Base-by-base conservation (phyloP, 345 rosid species). In the Mangifera indica region DNA sequence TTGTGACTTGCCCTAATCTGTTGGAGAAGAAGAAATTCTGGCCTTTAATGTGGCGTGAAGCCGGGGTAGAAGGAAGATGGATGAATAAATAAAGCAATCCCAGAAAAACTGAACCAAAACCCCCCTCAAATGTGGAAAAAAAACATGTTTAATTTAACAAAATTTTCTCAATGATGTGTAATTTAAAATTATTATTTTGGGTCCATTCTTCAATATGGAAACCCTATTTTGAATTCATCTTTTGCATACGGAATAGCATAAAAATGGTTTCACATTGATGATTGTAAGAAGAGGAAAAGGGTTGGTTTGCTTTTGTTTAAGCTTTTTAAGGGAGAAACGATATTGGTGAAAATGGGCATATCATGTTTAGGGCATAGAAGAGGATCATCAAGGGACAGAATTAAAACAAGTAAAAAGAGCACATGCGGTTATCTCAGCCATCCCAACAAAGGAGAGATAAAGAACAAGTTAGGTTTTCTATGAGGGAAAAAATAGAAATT, bases 31-130 rank as follows among this genome's bases (percentile, higher is more conserved):
- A 67, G 26, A 18, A 40, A 70, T 74, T 79, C 67, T 18, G 74
- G 80, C 78, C 67, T 67, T 72, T 72, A 53, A 63, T 63, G 10
- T 76, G 80, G 71, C 84, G 56, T 66, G 74, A 80, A 46, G 54
- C 65, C 14, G n/a, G 69, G 73, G 67, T 51, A 61, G n/a, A 70
- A 71, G 26, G 11, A 63, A 67, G 40, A 29, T 58, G 32, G 3
- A 25, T 44, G 37, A 54, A 3, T 15, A 18, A 26, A 42, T 40
- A 15, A 40, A 46, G 29, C 42, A 46, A 14, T 26, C 62, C 58
- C 71, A 45, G 60, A 71, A 60, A 37, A 67, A 57, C 40, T 18
- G 29, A 52, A 29, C 24, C 26, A 24, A 13, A 7, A n/a, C 53
- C 20, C 13, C 37, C 26, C 59, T 45, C 15, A 32, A 24, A 46